Evolutionary conservation across 2,329 filamentous ascomycete species (phyloP), one percentile per base, ranked within the genome.

Genomic region (Arthroderma sp.): DNA sequence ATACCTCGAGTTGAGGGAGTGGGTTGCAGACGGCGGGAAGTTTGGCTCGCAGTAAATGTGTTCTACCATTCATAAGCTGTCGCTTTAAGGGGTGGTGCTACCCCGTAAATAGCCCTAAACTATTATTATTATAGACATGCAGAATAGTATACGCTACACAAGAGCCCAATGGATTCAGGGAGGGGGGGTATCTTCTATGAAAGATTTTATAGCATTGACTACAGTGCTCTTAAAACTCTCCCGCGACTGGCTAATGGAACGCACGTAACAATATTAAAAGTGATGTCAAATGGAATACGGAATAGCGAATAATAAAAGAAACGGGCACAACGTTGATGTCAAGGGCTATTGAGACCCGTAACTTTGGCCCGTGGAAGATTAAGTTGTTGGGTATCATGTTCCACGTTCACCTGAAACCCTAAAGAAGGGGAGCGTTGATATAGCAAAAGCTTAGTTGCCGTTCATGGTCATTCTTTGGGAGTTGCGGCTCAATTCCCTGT

Each of bases 401-500:
- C 44, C 44, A 51, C 44, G 44, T 51, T 51, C 25, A 51, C 33
- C 33, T 54, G 37, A 38, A 38, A 41, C 33, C 33, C 33, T 38
- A 21, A n/a, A 39, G 37, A 38, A 39, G 52, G 37, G 33, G n/a
- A 54, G 21, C 17, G 49, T 33, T 53, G 35, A 21, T 38, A n/a
- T 28, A 21, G 33, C 23, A 64, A 43, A 17, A 31, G 15, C 61
- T 71, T 91, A 96, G 80, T 97, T 96, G 74, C 93, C 93, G 77
- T 97, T 98, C 90, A 97, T 95, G 65, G 90, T 94, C 84, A 93
- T 88, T 73, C 93, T 84, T 80, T 97, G 91, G 66, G 91, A 96
- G 81, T 87, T 90, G 74, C 91, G 85, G 86, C 91, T 97, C 68
- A 98, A 77, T 77, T 98, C 93, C 64, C 93, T 85, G 65, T 98